Evolutionary conservation across 2,329 filamentous ascomycete species (phyloP), one percentile per base, ranked within the genome.

Genomic region (Amesomyces nigricolor): DNA sequence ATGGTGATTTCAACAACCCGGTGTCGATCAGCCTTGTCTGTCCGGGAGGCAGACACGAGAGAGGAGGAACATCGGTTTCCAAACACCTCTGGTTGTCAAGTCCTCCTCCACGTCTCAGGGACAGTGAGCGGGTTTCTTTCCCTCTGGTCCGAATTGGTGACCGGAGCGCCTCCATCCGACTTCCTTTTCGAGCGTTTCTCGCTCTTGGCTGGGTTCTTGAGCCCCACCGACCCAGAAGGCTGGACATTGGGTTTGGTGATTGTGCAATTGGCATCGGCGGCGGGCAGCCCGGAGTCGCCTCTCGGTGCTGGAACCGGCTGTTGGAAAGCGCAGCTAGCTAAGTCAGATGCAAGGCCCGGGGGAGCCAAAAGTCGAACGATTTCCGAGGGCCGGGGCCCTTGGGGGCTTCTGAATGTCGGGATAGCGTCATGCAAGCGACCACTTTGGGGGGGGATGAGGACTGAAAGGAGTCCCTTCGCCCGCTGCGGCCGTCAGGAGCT

Each of bases 391-490:
- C 14, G 37, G 30, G 30, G 14, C 17, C 38, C 26, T 49, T 40
- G 39, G 13, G 16, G 48, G 42, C 37, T 43, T 53, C 51, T 47
- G 47, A 46, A 43, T 16, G 19, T 47, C 30, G 44, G 57, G 51
- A 58, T 59, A 60, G 60, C 47, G 53, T 51, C 60, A 62, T 61
- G 60, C 60, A 61, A 47, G 57, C 52, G 52, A 29, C 58, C 60
- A 54, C 54, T 63, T 62, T 47, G 48, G 58, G 61, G 35, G 46
- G 4, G 44, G 14, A 32, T 17, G 32, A n/a, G 16, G 42, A 48
- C 43, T 35, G 32, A 2, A 30, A 8, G 30, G 40, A 49, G 37
- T 30, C 40, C 45, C 40, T 58, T 56, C 44, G 40, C 55, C 42
- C 53, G 45, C 39, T 17, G 39, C 39, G 37, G 30, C 9, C 42